Evolutionary conservation across 768 basidiomycete species (phyloP).

Genomic region (Suillus sp.): DNA sequence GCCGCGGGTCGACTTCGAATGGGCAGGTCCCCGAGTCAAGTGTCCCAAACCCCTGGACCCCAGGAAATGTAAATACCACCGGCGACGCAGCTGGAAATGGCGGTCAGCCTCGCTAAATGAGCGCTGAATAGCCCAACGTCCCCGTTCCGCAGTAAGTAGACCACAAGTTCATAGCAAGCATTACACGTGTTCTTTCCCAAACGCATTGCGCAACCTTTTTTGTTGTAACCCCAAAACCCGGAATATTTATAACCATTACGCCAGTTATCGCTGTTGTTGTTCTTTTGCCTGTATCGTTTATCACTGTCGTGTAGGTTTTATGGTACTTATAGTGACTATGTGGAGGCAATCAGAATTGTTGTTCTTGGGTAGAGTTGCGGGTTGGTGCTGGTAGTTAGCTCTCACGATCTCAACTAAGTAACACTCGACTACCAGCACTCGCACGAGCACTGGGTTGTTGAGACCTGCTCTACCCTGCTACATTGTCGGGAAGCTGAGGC

Average conservation of each 20-base stretch:
- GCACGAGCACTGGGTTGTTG: background rate
- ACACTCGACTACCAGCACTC: background rate
- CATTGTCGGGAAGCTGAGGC: conserved; percentile 3
- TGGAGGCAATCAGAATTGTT: conserved; percentile 1
- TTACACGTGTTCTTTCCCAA: background rate
- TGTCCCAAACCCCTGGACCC: conserved; percentile 7
- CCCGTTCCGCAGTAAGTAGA: conserved; percentile 1
- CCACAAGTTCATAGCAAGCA: conserved; percentile 6
- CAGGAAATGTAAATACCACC: conserved; percentile 23
- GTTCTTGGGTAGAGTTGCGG: conserved; percentile 2
- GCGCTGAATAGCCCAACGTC: background rate
- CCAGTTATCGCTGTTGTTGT: conserved; percentile 1
- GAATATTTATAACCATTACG: conserved; percentile 11
- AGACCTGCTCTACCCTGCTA: conserved; percentile 3
- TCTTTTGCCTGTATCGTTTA: conserved; percentile 9
- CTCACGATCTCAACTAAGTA: conserved; percentile 2
- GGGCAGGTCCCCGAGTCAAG: conserved; percentile 5
- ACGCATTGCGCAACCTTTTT: background rate
- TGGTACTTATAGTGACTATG: conserved; percentile 7
- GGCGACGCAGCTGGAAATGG: conserved; percentile 23
- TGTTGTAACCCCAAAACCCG: conserved; percentile 7
- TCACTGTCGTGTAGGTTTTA: conserved; percentile 4
- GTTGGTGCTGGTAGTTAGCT: background rate
- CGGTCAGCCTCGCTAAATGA: conserved; percentile 26
- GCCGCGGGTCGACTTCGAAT: conserved; percentile 43